Evolutionary conservation across 805 yeast species (phyloP).

Genomic region (Crinitomyces ghanaensis): DNA sequence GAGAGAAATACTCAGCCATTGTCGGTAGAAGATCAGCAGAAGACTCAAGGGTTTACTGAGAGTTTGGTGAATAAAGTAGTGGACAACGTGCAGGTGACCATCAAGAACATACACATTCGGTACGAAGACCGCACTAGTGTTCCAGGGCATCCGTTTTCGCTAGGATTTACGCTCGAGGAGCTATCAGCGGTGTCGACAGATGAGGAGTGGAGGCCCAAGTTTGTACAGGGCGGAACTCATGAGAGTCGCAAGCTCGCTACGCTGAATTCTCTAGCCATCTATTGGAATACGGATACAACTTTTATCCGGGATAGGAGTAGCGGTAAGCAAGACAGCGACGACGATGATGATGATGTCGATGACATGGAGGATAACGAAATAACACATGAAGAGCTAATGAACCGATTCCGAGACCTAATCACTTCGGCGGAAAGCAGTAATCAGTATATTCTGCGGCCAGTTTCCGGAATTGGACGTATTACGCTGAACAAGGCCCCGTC

Average conservation of each 20-base stretch:
- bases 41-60: slow-evolving; percentile 77
- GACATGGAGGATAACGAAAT: neutral
- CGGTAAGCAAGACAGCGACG: too few relatives aligned
- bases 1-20: slow-evolving; percentile 34
- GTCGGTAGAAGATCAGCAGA: slow-evolving; percentile 27
- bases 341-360: too few relatives aligned
- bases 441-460: slow-evolving; percentile 60
- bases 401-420: slow-evolving; percentile 3
- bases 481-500: slow-evolving; percentile 67
- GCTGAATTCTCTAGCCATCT: slow-evolving; percentile 60
- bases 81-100: slow-evolving; percentile 84
- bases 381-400: slow-evolving; percentile 1
- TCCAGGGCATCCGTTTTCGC: slow-evolving; percentile 67
- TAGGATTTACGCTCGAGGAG: slow-evolving; percentile 77
- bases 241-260: slow-evolving; percentile 69
- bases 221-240: slow-evolving; percentile 57
- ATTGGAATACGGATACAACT: slow-evolving; percentile 65
- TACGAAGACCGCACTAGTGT: slow-evolving; percentile 65
- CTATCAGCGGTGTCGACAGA: slow-evolving; percentile 88
- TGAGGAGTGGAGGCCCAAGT: slow-evolving; percentile 72
- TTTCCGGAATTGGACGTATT: slow-evolving; percentile 75
- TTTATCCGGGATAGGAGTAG: slow-evolving; percentile 34
- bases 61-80: slow-evolving; percentile 78
- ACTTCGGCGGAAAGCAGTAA: slow-evolving; percentile 6
- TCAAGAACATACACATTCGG: slow-evolving; percentile 81